A percentile compares a stretch with the other conserved stretches of the same genome.
Conservation (phyloP, 192 early-diverging fungal species). For the Coemansia sp. region DNA sequence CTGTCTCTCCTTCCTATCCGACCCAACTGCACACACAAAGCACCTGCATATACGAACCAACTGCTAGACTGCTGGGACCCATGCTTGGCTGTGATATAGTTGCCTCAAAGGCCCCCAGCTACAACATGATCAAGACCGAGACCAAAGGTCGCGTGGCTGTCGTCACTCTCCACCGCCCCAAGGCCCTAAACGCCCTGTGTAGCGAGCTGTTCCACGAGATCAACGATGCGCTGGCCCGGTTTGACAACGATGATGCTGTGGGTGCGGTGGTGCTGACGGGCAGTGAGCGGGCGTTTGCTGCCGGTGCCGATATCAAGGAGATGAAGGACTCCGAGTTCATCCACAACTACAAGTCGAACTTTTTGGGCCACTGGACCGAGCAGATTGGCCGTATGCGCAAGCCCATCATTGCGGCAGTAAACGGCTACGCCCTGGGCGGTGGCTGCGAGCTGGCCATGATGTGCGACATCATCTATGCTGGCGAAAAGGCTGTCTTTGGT, state of each 20-base stretch:
- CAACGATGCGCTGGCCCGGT: slow-evolving; percentile 74
- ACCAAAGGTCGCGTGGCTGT: slow-evolving; percentile 77
- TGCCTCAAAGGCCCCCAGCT: slow-evolving; percentile 17
- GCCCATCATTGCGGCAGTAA: slow-evolving; percentile 96
- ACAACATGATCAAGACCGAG: slow-evolving; percentile 58
- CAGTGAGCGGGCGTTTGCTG: slow-evolving; percentile 93
- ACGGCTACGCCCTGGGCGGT: slow-evolving; percentile 96
- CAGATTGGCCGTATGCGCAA: slow-evolving; percentile 87
- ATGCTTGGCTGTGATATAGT: slow-evolving; percentile 5
- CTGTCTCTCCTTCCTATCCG: neutral
- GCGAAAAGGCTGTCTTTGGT: slow-evolving; percentile 92
- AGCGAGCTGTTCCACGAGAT: slow-evolving; percentile 88
- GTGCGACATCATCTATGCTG: slow-evolving; percentile 98
- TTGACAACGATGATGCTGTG: slow-evolving; percentile 69
- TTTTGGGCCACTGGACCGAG: slow-evolving; percentile 87
- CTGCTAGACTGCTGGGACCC: neutral
- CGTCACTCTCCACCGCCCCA: slow-evolving; percentile 88
- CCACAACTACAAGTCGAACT: slow-evolving; percentile 84
- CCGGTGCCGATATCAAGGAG: slow-evolving; percentile 99
- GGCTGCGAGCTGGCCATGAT: slow-evolving; percentile 99
- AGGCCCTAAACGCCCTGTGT: slow-evolving; percentile 95
- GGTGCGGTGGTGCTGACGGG: slow-evolving; percentile 95
- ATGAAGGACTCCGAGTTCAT: slow-evolving; percentile 88
- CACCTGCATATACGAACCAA: too few relatives aligned
- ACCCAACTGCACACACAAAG: neutral